Conservation (phyloP, 2,329 filamentous ascomycete genomes). For the Pseudopyrenochaeta lycopersici region DNA sequence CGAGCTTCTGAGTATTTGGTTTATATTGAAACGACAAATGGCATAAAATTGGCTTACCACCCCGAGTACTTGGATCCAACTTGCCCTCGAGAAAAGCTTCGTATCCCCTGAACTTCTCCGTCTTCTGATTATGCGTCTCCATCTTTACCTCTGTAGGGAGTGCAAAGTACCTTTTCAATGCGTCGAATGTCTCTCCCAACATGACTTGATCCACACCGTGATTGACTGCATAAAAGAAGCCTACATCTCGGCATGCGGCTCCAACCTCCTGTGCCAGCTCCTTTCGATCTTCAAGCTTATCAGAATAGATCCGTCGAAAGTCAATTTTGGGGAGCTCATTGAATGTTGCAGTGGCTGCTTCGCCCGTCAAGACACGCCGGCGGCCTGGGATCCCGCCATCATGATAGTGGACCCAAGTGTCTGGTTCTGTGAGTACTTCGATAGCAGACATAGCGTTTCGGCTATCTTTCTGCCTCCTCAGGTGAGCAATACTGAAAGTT, state of each 20-base stretch:
- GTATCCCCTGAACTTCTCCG: slow-evolving; percentile 45
- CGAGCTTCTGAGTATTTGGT: neutral
- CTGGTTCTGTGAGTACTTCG: slow-evolving; percentile 16
- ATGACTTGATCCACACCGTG: slow-evolving; percentile 38
- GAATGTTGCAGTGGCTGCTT: slow-evolving; percentile 35
- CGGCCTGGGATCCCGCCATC: slow-evolving; percentile 41
- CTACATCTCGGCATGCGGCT: slow-evolving; percentile 42
- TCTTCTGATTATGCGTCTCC: slow-evolving; percentile 48
- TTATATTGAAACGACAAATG: neutral
- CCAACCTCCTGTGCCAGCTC: slow-evolving; percentile 41
- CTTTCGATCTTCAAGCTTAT: slow-evolving; percentile 31
- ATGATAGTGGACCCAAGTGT: slow-evolving; percentile 39
- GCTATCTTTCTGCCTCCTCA: neutral
- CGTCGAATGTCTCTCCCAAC: slow-evolving; percentile 39
- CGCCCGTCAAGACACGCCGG: slow-evolving; percentile 34
- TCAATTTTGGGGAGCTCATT: slow-evolving; percentile 40
- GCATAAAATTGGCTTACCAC: slow-evolving; percentile 25
- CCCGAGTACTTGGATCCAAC: slow-evolving; percentile 45
- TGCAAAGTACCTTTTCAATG: slow-evolving; percentile 41
- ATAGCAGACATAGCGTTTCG: slow-evolving; percentile 14
- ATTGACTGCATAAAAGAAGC: slow-evolving; percentile 47
- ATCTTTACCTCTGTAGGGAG: slow-evolving; percentile 45
- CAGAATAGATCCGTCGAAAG: slow-evolving; percentile 39
- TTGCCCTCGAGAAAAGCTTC: slow-evolving; percentile 49
- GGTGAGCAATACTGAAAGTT: no score